Conservation (phyloP, 352 stramenopile genomes). For the Phytophthora quininea region DNA sequence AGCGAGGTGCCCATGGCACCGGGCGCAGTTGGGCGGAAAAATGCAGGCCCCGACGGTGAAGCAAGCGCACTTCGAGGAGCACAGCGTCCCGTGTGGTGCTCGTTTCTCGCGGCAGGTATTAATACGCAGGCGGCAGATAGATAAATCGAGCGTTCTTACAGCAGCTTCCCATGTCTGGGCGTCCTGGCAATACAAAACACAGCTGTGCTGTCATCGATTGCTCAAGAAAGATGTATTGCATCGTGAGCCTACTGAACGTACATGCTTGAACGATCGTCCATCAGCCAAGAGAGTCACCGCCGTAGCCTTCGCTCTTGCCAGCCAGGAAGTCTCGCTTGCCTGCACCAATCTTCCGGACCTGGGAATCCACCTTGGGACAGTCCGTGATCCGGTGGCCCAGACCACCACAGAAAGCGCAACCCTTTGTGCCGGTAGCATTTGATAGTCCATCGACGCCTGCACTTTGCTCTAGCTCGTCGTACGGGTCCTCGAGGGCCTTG, state of each 20-base stretch:
- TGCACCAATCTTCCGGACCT: constrained; percentile 94
- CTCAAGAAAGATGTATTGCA: constrained; percentile 18
- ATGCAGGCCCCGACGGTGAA: constrained; percentile 6
- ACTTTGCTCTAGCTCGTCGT: constrained; percentile 82
- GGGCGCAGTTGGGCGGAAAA: constrained; percentile 13
- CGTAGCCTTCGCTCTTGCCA: constrained; percentile 92
- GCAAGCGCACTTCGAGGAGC: background rate
- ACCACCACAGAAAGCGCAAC: constrained; percentile 98
- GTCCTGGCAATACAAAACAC: constrained; percentile 6
- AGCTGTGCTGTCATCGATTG: background rate
- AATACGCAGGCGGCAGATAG: constrained; percentile 7
- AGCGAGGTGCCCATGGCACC: constrained; percentile 76
- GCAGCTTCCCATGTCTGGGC: background rate
- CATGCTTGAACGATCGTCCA: constrained; percentile 9
- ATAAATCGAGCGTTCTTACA: too few relatives aligned
- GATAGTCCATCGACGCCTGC: constrained; percentile 39
- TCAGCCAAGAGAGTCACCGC: constrained; percentile 91
- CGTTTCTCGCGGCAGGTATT: constrained; percentile 17
- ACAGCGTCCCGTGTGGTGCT: constrained; percentile 1
- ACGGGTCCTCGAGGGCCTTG: constrained; percentile 97
- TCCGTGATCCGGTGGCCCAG: constrained; percentile 98
- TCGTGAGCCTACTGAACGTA: constrained; percentile 8
- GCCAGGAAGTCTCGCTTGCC: constrained; percentile 95
- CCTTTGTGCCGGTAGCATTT: constrained; percentile 88
- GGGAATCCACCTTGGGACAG: constrained; percentile 99